Evolutionary conservation across 2,329 filamentous ascomycete species (phyloP), one percentile per base, ranked within the genome.

Genomic region (Calcarisporium arbuscula): DNA sequence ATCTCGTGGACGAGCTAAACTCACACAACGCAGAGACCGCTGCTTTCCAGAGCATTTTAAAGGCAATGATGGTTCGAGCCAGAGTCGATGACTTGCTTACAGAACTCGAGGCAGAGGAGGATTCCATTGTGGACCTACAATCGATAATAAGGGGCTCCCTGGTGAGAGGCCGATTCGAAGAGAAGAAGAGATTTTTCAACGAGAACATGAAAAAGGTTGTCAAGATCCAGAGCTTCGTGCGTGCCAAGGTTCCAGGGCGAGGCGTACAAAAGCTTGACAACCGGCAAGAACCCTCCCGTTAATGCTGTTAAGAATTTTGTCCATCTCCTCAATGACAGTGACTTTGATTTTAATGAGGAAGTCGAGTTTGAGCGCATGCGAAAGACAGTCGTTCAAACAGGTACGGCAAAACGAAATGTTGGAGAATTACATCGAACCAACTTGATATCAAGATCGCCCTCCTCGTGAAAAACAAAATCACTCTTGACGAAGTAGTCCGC

Each of bases 121-220:
- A 83, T n/a, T 67, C 70, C 0, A 72, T 95, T 40, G 64, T 77
- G 8, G 82, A 80, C 19, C 61, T 95, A 17, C 89, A 96, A 57
- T 72, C 88, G 5, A 70, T 77, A 6, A 76, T 82, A 7, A 78
- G 82, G 48, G 90, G 79, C 4, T 80, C 77, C 49, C 58, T 94
- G 4, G 75, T 96, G 20, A 77, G 90, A 21, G 71, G 68, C 11
- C 72, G 70, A 14, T 96, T 94, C 49, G 77, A 75, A 34, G 86
- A 94, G 58, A 95, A 95, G 70, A 80, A 83, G 54, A 80, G 79
- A 16, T 90, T 84, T 64, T 98, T 89, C 68, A 82, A 84, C 47
- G 82, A 94, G 61, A 98, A 98, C 53, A 98, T 98, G 92, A 80
- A 95, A 52, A 96, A 94, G 61, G 92, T 98, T 18, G 82, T 98